phyloP scores from a whole-genome alignment of 108 stramenopile genomes.

The Cyclotella atomus region DNA sequence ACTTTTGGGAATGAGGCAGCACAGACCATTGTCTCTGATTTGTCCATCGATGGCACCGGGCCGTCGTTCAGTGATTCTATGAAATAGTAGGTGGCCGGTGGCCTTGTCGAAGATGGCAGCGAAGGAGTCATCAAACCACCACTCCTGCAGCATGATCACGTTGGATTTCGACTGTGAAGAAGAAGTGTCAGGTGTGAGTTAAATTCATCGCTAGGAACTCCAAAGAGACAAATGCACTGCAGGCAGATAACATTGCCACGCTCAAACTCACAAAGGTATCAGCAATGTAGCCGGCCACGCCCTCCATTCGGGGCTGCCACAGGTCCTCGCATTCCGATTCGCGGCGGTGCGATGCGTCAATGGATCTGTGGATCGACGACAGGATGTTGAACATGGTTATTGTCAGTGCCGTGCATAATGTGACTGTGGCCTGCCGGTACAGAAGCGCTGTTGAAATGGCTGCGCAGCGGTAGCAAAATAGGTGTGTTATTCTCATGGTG shows the following conservation, averaged over 20 bases:
- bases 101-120: slow-evolving; percentile 34
- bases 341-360: slow-evolving; percentile 20
- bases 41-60: slow-evolving; percentile 18
- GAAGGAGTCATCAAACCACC: slow-evolving; percentile 48
- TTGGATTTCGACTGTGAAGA: too few species aligned
- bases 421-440: too few species aligned
- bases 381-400: slow-evolving; percentile 56
- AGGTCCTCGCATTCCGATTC: slow-evolving; percentile 51
- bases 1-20: slow-evolving; percentile 29
- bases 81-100: slow-evolving; percentile 30
- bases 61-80: slow-evolving; percentile 42
- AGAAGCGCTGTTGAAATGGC: too few species aligned
- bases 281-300: slow-evolving; percentile 38
- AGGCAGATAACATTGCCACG: too few species aligned
- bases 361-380: slow-evolving; percentile 50
- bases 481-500: too few species aligned
- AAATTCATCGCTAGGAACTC: too few species aligned
- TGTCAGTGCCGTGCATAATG: too few species aligned
- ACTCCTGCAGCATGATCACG: slow-evolving; percentile 48
- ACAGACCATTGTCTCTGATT: slow-evolving; percentile 49
- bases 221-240: too few species aligned
- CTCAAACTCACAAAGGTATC: slow-evolving; percentile 15
- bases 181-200: too few species aligned
- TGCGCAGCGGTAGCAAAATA: too few species aligned
- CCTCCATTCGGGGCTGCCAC: slow-evolving; percentile 48